Evolutionary conservation across 1,284 basidiomycete genomes (phyloP).

Genomic region (Sparassis latifolia): DNA sequence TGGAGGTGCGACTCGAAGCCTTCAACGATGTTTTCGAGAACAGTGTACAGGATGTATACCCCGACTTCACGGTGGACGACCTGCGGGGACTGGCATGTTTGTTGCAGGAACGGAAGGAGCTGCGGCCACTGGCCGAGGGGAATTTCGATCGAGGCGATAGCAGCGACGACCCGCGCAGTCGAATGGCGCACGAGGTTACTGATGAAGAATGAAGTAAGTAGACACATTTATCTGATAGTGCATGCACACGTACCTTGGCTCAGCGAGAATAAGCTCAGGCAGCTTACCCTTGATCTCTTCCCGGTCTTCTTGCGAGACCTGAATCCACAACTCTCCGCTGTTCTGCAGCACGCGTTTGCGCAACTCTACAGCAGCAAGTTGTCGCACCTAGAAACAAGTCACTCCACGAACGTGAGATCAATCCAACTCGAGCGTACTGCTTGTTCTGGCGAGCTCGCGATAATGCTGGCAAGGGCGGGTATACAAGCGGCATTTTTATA

Average conservation of each 20-base stretch:
- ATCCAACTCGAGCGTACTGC: slow-evolving; percentile 38
- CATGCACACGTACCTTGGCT: slow-evolving; percentile 57
- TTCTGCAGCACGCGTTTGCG: slow-evolving; percentile 86
- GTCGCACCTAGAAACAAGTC: slow-evolving; percentile 70
- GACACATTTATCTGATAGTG: not conserved
- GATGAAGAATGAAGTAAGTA: slow-evolving; percentile 10
- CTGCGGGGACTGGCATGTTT: slow-evolving; percentile 66
- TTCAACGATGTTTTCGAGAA: slow-evolving; percentile 90
- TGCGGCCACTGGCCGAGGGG: slow-evolving; percentile 79
- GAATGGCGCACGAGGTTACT: slow-evolving; percentile 88
- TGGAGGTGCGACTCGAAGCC: slow-evolving; percentile 77
- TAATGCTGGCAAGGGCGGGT: slow-evolving; percentile 85
- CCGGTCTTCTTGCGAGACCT: slow-evolving; percentile 66
- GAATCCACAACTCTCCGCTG: slow-evolving; percentile 82
- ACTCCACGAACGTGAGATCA: not conserved
- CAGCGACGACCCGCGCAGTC: slow-evolving; percentile 87
- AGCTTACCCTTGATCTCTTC: slow-evolving; percentile 84
- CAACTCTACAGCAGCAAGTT: slow-evolving; percentile 97
- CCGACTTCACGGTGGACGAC: slow-evolving; percentile 86
- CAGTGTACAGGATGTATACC: slow-evolving; percentile 86
- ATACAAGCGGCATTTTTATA: slow-evolving; percentile 92
- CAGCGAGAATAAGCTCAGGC: slow-evolving; percentile 74
- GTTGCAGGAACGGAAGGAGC: slow-evolving; percentile 85
- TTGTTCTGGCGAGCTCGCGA: slow-evolving; percentile 77
- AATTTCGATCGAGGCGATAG: slow-evolving; percentile 89